Conservation (phyloP, 306 rosid species). For the Glycyrrhiza uralensis region DNA sequence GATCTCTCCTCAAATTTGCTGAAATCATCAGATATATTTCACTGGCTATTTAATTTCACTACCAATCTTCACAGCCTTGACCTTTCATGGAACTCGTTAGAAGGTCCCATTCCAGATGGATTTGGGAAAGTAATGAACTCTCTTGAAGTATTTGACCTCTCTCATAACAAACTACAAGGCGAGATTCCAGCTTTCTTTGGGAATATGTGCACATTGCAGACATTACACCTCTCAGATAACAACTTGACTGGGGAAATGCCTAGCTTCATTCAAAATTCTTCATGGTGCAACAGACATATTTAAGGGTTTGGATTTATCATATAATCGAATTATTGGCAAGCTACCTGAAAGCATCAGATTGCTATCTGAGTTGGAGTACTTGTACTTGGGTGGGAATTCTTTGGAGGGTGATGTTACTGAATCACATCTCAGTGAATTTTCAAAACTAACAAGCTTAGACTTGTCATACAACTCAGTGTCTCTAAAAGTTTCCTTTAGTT, state of each 20-base stretch:
- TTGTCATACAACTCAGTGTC: not conserved
- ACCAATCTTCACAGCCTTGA: not conserved
- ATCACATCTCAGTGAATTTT: not conserved
- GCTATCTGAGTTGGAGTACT: not conserved
- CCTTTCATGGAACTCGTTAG: not conserved
- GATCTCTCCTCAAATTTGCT: not conserved
- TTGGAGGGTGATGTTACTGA: conserved; percentile 16
- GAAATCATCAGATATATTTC: not conserved
- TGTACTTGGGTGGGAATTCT: fast-evolving
- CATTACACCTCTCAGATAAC: fast-evolving
- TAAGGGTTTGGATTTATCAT: not conserved
- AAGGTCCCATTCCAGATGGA: not conserved
- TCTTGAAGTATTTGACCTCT: not conserved
- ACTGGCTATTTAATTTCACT: not conserved
- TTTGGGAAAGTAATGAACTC: not conserved
- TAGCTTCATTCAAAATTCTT: not conserved
- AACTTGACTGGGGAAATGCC: conserved; percentile 1
- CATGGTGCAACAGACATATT: not conserved
- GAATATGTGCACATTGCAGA: not conserved
- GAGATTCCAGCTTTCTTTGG: conserved; percentile 3
- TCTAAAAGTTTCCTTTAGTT: not conserved
- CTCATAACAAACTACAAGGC: not conserved
- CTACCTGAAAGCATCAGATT: not conserved
- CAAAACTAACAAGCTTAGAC: fast-evolving
- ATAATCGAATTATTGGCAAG: not conserved